phyloP scores from a whole-genome alignment of 345 rosid genomes.

The Syzygium grande region DNA sequence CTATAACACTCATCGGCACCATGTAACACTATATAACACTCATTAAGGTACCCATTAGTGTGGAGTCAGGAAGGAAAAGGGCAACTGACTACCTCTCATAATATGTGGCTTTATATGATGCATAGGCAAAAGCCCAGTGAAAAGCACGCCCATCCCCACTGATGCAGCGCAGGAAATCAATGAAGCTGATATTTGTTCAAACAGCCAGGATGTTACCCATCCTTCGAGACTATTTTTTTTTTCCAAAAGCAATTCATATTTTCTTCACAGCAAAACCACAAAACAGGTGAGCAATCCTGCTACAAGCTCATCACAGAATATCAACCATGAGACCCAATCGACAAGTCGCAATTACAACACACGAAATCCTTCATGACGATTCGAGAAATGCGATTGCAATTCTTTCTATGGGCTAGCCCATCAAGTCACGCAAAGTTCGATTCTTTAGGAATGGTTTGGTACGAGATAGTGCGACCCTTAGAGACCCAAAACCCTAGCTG shows the following conservation, averaged over 20 bases:
- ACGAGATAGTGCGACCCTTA: not conserved
- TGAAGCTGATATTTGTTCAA: not conserved
- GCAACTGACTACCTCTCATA: accelerated
- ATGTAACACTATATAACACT: not conserved
- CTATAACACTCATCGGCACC: not conserved
- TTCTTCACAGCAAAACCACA: not conserved
- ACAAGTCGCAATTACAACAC: not conserved
- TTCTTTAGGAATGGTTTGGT: not conserved
- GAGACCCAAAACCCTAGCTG: not conserved
- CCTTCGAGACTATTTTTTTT: not conserved
- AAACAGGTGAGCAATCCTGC: not conserved
- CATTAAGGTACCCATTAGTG: not conserved
- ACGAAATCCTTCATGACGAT: not conserved
- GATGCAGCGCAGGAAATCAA: not conserved
- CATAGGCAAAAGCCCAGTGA: not conserved
- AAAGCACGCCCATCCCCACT: not conserved
- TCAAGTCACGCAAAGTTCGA: not conserved
- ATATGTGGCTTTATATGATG: not conserved
- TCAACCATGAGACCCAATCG: not conserved
- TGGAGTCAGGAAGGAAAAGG: not conserved
- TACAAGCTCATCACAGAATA: not conserved
- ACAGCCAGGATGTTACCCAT: accelerated
- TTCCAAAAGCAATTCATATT: not conserved
- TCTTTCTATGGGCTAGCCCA: not conserved
- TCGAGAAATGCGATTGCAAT: not conserved